Evolutionary conservation across 306 rosid genomes (phyloP).

Genomic region (Dryas alaskensis): DNA sequence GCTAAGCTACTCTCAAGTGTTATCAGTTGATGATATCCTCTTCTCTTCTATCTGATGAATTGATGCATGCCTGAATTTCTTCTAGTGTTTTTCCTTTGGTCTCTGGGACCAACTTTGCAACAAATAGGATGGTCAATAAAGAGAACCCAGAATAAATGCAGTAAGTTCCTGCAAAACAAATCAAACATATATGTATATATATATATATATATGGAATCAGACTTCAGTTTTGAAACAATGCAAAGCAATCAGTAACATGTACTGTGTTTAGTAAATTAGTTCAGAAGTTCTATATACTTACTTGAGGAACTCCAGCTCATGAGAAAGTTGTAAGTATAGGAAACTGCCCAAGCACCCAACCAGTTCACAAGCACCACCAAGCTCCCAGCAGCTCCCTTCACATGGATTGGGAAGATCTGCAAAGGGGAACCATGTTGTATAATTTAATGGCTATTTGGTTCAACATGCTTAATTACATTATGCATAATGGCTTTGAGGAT

Average conservation of each 20-base stretch:
- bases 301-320: constrained; percentile 79
- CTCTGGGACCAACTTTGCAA: constrained; percentile 73
- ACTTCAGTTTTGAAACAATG: neutral
- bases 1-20: neutral
- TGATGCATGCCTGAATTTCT: constrained; percentile 70
- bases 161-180: constrained; percentile 57
- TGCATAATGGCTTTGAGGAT: neutral
- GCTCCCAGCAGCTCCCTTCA: constrained; percentile 82
- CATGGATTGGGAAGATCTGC: constrained; percentile 77
- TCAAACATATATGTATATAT: neutral
- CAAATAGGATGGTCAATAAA: constrained; percentile 63
- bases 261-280: neutral
- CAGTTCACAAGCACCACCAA: constrained; percentile 70
- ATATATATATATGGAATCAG: neutral
- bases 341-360: constrained; percentile 82
- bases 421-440: neutral
- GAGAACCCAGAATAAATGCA: constrained; percentile 64
- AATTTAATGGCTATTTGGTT: neutral
- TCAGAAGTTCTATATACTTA: constrained; percentile 16
- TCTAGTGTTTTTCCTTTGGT: constrained; percentile 93
- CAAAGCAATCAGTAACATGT: neutral
- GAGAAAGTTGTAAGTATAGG: constrained; percentile 76
- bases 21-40: constrained; percentile 10
- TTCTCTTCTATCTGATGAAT: constrained; percentile 33
- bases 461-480: neutral